These are phyloP conservation scores for Annulohypoxylon maeteangense DNA, from an alignment of 495 filamentous ascomycete genomes.

Conservation along the genomic window DNA sequence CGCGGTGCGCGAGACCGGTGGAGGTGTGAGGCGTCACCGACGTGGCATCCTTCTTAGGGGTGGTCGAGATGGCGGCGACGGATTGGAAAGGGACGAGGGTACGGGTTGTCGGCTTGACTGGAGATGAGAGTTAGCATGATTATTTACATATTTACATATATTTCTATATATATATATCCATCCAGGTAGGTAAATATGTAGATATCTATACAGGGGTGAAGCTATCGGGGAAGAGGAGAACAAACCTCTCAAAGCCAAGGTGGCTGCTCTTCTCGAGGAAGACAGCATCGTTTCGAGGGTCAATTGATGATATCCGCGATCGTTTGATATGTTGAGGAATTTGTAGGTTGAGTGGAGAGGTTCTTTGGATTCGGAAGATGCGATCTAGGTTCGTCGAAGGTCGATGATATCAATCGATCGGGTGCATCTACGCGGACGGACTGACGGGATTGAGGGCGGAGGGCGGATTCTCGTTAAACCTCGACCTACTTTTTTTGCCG, in stretches of 20 bases:
- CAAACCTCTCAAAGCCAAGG: conserved; percentile 77
- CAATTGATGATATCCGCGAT: conserved; percentile 16
- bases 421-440: conserved; percentile 23
- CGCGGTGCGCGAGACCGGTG: conserved; percentile 53
- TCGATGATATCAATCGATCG: conserved; percentile 36
- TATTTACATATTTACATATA: background rate
- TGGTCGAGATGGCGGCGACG: conserved; percentile 68
- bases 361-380: background rate
- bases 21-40: conserved; percentile 56
- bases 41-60: conserved; percentile 66
- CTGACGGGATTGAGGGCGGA: conserved; percentile 31
- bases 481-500: conserved; percentile 45
- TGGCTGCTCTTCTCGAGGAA: conserved; percentile 70
- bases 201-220: background rate
- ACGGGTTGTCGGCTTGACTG: conserved; percentile 70
- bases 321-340: conserved; percentile 3
- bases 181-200: background rate
- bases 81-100: conserved; percentile 67
- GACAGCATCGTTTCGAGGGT: conserved; percentile 65
- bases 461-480: conserved; percentile 23
- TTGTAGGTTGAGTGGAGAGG: conserved; percentile 46
- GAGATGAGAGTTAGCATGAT: conserved; percentile 24
- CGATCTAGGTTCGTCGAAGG: conserved; percentile 7
- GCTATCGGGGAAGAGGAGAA: conserved; percentile 26
- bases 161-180: background rate